phyloP scores from a whole-genome alignment of 106 monocot genomes.

The Triglochin maritima region DNA sequence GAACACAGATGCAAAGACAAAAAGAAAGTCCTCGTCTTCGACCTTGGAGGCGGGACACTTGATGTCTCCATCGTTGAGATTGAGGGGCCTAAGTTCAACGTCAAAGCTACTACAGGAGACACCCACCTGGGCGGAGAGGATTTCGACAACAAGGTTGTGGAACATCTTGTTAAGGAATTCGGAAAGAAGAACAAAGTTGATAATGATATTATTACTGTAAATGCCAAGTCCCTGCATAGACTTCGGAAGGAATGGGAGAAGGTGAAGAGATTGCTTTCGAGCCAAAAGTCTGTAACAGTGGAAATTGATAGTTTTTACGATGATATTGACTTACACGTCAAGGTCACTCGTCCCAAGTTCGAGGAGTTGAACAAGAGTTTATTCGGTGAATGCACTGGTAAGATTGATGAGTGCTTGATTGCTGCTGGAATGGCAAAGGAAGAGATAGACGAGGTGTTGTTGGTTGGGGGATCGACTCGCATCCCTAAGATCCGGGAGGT shows the following conservation, averaged over 20 bases:
- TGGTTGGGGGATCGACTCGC: too few species aligned
- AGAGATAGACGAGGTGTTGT: too few species aligned
- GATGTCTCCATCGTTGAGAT: slow-evolving; percentile 19
- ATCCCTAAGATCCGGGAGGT: too few species aligned
- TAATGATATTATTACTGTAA: slow-evolving; percentile 4
- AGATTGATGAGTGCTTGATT: too few species aligned
- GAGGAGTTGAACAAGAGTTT: too few species aligned
- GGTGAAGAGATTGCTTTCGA: slow-evolving; percentile 15
- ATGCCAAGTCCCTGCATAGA: not conserved
- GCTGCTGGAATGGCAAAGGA: too few species aligned
- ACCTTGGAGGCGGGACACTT: slow-evolving; percentile 17
- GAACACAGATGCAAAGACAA: slow-evolving; percentile 8
- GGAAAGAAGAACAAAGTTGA: slow-evolving; percentile 3
- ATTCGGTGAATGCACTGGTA: too few species aligned
- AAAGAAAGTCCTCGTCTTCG: slow-evolving; percentile 14
- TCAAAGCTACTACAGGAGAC: slow-evolving; percentile 15
- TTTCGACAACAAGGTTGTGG: slow-evolving; percentile 16
- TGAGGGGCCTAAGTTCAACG: slow-evolving; percentile 11
- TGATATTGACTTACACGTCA: too few species aligned
- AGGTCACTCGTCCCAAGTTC: too few species aligned
- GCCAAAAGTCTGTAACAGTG: too few species aligned
- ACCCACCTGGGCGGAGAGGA: slow-evolving; percentile 17
- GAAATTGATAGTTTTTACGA: too few species aligned
- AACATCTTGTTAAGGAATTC: slow-evolving; percentile 10
- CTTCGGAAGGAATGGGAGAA: slow-evolving; percentile 16